Percentiles rank a stretch among this genome's conserved stretches.
phyloP scores from a whole-genome alignment of 192 early-diverging fungal species.

The Oehlia diaphana region DNA sequence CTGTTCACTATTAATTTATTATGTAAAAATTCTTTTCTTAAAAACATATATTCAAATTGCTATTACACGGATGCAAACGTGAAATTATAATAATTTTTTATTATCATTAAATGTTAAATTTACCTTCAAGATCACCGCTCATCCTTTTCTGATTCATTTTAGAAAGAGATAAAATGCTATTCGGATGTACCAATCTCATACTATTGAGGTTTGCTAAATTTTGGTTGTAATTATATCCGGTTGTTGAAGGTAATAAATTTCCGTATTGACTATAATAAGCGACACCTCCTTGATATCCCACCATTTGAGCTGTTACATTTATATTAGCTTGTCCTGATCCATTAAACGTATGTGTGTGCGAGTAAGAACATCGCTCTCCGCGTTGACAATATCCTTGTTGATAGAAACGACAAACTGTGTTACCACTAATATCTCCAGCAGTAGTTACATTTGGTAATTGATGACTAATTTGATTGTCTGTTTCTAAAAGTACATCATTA shows the following conservation, averaged over 20 bases:
- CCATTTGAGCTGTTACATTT: constrained; percentile 2
- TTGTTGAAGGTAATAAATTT: background rate
- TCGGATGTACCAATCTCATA: background rate
- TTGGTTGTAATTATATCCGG: constrained; percentile 27
- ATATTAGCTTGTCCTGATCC: constrained; percentile 3
- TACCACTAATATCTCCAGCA: background rate
- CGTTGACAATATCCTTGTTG: constrained; percentile 36
- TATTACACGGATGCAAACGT: background rate
- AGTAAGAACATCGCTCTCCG: constrained; percentile 57
- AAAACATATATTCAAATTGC: background rate
- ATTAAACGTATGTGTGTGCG: constrained; percentile 39
- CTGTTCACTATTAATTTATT: constrained; percentile 45
- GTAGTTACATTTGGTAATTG: background rate
- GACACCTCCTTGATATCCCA: background rate
- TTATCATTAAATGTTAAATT: background rate
- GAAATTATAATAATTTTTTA: too few relatives aligned
- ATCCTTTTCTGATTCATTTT: constrained; percentile 31
- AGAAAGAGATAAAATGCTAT: background rate
- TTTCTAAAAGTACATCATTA: constrained; percentile 1
- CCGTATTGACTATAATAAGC: constrained; percentile 27
- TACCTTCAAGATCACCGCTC: constrained; percentile 31
- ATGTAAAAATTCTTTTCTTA: too few relatives aligned
- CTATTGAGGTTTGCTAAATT: constrained; percentile 22
- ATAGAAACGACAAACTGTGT: constrained; percentile 28
- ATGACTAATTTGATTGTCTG: background rate